Conservation (phyloP, 352 stramenopile species). For the Elongisporangium undulatum region DNA sequence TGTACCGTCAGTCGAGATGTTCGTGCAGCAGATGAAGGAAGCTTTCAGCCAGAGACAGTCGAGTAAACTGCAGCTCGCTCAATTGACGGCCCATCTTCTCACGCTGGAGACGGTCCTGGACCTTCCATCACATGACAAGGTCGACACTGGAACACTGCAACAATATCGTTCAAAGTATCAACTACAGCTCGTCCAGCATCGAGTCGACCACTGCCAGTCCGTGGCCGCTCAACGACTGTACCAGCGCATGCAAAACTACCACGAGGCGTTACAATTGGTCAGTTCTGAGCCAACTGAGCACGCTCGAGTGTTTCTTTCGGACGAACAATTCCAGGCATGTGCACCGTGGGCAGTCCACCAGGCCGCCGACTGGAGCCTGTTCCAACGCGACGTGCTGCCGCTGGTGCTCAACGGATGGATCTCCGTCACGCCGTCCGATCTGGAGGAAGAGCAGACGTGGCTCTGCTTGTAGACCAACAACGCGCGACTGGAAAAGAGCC, state of each 20-base stretch:
- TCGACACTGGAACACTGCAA: background rate
- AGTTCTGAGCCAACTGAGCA: conserved; percentile 3
- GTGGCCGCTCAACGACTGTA: conserved; percentile 32
- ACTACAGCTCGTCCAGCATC: background rate
- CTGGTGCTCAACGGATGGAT: conserved; percentile 33
- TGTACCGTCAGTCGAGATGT: background rate
- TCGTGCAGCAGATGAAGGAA: background rate
- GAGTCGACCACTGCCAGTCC: conserved; percentile 19
- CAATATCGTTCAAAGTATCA: background rate
- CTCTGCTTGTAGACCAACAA: conserved; percentile 15
- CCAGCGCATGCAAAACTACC: conserved; percentile 24
- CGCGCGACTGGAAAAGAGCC: background rate
- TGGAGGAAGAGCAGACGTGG: conserved; percentile 27
- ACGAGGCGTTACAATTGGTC: conserved; percentile 14
- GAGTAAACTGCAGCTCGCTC: background rate
- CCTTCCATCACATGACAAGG: background rate
- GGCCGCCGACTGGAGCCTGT: conserved; percentile 12
- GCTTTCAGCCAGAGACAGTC: background rate
- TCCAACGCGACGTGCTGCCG: conserved; percentile 26
- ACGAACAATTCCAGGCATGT: conserved; percentile 35
- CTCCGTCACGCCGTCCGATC: conserved; percentile 11
- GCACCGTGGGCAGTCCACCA: conserved; percentile 14
- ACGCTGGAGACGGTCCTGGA: conserved; percentile 9
- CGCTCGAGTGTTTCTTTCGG: conserved; percentile 21
- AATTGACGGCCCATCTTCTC: conserved; percentile 8